Evolutionary conservation across 805 yeast species (phyloP), one percentile per base, ranked within the genome.

Genomic region (Komagataella pastoris): DNA sequence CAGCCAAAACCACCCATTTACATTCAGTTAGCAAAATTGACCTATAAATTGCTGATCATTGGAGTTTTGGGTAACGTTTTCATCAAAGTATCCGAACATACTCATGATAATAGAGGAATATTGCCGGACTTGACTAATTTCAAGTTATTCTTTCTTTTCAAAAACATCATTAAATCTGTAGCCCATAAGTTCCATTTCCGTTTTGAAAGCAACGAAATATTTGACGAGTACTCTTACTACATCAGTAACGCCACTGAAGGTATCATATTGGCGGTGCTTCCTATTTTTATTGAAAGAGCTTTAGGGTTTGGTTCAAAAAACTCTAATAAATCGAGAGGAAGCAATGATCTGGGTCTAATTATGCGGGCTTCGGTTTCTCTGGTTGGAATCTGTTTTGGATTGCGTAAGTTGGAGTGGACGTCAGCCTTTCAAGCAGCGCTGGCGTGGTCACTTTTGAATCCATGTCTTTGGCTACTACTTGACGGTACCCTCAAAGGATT

Each of bases 371-470:
- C 71, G 48, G 76, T 83, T 52, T 83, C 88, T 2, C 74, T 84
- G 58, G 66, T 85, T 47, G 95, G 95, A 2, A 76, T 85, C 43
- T 74, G 81, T 3, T 85, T 80, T 59, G 88, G 88, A 21, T 74
- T 85, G 40, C 74, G 86, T 57, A 80, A 78, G 56, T 70, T 82
- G 44, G 83, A 81, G 58, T 85, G 91, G 91, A 66, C 73, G 49
- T 75, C 84, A 0, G 73, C 81, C 17, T 65, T 80, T 47, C 89
- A 85, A 59, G 83, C 85, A 10, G 73, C 84, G 3, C 65, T 77
- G 47, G 72, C 81, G 3, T 83, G 88, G 84, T 69, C 79, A 10
- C 63, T 79, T 19, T 66, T 83, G 51, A 82, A 81, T 63, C 76
- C 85, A 0, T 76, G 84, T 4, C 67, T 85, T 36, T 84, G 91